Base-by-base conservation (phyloP, 805 yeast species). In the Metschnikowia rubicola region DNA sequence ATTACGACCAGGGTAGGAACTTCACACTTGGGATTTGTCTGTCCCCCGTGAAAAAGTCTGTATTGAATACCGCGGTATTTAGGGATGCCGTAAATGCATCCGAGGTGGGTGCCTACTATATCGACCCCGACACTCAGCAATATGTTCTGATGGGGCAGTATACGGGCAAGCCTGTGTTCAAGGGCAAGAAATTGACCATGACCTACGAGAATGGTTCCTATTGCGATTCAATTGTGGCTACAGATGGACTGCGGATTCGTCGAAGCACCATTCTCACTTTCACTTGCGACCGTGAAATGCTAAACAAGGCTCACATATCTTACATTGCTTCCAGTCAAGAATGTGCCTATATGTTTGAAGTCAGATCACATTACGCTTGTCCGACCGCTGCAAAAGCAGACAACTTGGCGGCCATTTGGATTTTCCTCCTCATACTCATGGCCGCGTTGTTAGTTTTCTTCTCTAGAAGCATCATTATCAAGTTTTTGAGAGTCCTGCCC, bases 311-410 rank as follows among this genome's bases (percentile, higher is more conserved):
- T 0, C 72, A 79, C 32, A 70, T 88, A 0, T 76, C 86, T 13
- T 88, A 75, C 61, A 76, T 89, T 30, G 94, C 94, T 1, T 80
- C 81, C 7, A 59, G 79, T 36, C 79, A 88, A 62, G 87, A 89
- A 52, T 89, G 97, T 65, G 80, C 84, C 33, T 89, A 87, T 63
- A 79, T 84, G 59, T 89, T 89, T 63, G 96, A 89, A 60, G 89
- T 88, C 30, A 69, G 89, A 54, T 86, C 96, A 3, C 81, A 87
- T 37, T 86, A 84, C 66, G 96, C 96, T 0, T 89, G 97, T 64
- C 88, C 96, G 0, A 84, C 90, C 0, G 81, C 60, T 17, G 59
- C 60, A 21, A 52, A 55, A 37, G 58, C 60, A 2, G 59, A 56
- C 41, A 55, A 56, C 37, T 47, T 56, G 40, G 58, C 59, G 10